Base-by-base conservation (phyloP, 1,284 basidiomycete species). In the Tilletia horrida region DNA sequence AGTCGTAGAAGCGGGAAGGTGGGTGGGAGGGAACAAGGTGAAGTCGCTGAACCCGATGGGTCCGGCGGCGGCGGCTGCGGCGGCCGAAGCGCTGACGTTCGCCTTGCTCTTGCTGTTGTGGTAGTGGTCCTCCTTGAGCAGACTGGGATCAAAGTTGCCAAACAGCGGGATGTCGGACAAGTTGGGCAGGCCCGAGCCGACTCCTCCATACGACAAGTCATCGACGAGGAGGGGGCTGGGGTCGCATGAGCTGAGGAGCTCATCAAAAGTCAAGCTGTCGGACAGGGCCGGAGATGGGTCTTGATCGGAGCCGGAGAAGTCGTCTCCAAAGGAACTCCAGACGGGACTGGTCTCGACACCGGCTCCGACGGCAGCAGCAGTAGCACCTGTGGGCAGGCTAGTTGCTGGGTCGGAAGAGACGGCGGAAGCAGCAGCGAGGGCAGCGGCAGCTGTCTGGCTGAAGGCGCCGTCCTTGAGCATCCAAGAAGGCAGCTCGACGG, bases 281-380 rank as follows among this genome's bases (percentile, higher is more conserved):
- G 76, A 76, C 48, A 78, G 68, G 59, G 75, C 74, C 55, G 76
- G 76, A 65, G 74, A 76, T 21, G 75, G 75, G 65, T 78, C 76
- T 9, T 59, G 55, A 16, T 59, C 55, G 29, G 55, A 59, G 50
- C 29, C 42, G 25, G 61, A 47, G 52, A 62, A 52, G 35, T 57
- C 44, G 42, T 62, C 44, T 18, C 40, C 65, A 42, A 62, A 52
- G 14, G 27, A 29, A 9, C 27, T 42, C 31, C 48, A 57, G 50
- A 52, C 48, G 25, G 44, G 63, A 29, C 63, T 64, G 23, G 63
- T 64, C 48, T 42, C 55, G 18, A 31, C 43, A 13, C n/a, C 57
- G 27, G 8, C 16, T 27, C 16, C 42, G 13, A 13, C 31, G 44
- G 11, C 29, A 18, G 18, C 31, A 16, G 44, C 44, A 42, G 25